Base-by-base conservation (phyloP, 1,284 basidiomycete genomes). In the Tremellales sp. region DNA sequence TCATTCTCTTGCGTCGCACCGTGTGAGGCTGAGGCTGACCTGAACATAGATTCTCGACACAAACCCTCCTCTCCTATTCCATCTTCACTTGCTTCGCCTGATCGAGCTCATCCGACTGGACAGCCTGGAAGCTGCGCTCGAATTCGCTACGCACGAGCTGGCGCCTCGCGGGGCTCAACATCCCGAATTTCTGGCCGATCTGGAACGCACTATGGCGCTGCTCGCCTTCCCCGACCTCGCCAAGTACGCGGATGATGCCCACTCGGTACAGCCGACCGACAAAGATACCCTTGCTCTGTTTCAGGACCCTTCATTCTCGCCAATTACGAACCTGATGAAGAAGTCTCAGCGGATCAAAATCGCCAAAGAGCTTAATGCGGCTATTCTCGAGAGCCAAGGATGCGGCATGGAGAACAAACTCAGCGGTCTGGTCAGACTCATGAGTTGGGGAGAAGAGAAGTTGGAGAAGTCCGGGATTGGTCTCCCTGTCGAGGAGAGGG, bases 201-300 rank as follows among this genome's bases (percentile, higher is more conserved):
- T 98, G 29, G 94, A 98, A 74, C 81, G 85, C 43, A 96, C 93
- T 17, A 97, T 98, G 92, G 89, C 91, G 21, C 75, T 98, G 40
- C 78, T 98, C 7, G 93, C 92, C 7, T 97, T 97, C 72, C 67
- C 81, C 79, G 44, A 81, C 79, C 13, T 79, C 79, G 51, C 76
- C 76, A 57, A 58, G 36, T 62, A 57, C 40, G 62, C 65, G 11
- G 65, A 71, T 46, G 68, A 71, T 23, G 43, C 51, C 2, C 5
- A 25, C 13, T 15, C 47, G 17, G 31, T 57, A 0, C 3, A 50
- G 17, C 36, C 43, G 21, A 42, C 48, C 27, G 52, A 53, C 39
- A 51, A 54, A 78, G 42, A 36, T 23, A 40, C 60, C 2, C 37
- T 58, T 1, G 47, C 49, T 17, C 51, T 57, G 15, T 54, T 66